Evolutionary conservation across 768 basidiomycete species (phyloP).

Genomic region (Tulasnella calospora): DNA sequence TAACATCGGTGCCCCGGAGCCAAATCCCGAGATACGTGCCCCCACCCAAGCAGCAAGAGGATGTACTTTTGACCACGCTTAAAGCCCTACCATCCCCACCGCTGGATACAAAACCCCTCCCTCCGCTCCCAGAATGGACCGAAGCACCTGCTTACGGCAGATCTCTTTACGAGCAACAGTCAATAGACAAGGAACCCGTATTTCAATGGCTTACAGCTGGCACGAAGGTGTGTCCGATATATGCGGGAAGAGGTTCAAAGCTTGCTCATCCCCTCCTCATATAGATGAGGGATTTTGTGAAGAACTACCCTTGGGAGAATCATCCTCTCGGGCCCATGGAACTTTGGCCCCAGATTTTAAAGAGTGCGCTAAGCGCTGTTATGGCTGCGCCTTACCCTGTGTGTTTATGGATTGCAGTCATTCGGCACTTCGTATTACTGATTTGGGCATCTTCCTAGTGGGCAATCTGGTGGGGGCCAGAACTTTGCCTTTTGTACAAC

Average conservation of each 20-base stretch:
- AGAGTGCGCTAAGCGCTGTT: conserved; percentile 26
- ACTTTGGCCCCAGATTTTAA: conserved; percentile 28
- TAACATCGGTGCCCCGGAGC: conserved; percentile 29
- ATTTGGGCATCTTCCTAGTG: conserved; percentile 19
- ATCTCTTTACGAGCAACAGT: background rate
- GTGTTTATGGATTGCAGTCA: background rate
- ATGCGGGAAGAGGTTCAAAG: background rate
- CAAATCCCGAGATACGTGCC: conserved; percentile 22
- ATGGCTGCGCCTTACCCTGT: conserved; percentile 28
- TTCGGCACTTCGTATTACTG: background rate
- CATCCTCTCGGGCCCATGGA: conserved; percentile 27
- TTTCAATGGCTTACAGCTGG: background rate
- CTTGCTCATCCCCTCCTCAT: background rate
- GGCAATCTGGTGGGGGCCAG: conserved; percentile 32
- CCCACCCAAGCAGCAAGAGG: conserved; percentile 7
- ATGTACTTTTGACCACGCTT: background rate
- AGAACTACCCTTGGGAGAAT: conserved; percentile 30
- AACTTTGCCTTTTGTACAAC: conserved; percentile 31
- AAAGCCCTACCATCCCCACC: background rate
- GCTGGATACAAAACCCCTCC: background rate
- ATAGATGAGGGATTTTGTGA: conserved; percentile 28
- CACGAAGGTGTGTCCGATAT: background rate
- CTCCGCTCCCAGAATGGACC: background rate
- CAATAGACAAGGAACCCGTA: background rate
- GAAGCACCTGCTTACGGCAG: background rate